Base-by-base conservation (phyloP, 1,139 yeast species). In the Blastobotrys buckinghamii region DNA sequence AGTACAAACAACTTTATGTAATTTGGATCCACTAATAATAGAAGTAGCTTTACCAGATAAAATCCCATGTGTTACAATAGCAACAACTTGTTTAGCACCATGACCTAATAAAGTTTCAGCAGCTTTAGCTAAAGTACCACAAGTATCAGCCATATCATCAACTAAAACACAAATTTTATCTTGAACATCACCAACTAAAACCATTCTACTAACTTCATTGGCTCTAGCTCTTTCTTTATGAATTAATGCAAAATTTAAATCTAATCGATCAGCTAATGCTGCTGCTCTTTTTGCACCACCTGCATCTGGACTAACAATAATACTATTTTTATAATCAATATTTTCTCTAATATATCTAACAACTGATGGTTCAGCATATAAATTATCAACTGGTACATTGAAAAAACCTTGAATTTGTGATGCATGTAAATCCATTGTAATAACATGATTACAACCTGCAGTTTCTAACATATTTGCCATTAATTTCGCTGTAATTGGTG, bases 231-330 rank as follows among this genome's bases (percentile, higher is more conserved):
- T 80, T 71, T 92, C 98, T 70, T 92, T 92, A 70, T 92, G 98
- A 61, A 92, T 92, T 66, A 92, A 79, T 13, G 98, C 97, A 70
- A 92, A 92, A 69, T 89, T 89, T 61, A 90, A 76, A 66, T 90
- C 97, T 56, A 92, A 75, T 56, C 89, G 78, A 67, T 92, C 97
- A 45, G 97, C 97, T 58, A 92, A 75, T 8, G 92, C 87, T 1
- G 98, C 97, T 10, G 96, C 98, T 64, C 98, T 80, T 69, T 92
- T 92, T 52, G 98, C 98, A 51, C 98, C 98, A 61, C 98, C 98
- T 4, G 98, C 98, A 72, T 92, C 98, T 2, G 98, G 98, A 1
- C 97, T 88, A 20, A 89, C 88, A 53, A 92, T 84, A 51, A 90
- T 88, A 34, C 94, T 81, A 55, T 88, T 82, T 39, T 78, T 73